Conservation (phyloP, 306 rosid species). For the Sindora glabra region DNA sequence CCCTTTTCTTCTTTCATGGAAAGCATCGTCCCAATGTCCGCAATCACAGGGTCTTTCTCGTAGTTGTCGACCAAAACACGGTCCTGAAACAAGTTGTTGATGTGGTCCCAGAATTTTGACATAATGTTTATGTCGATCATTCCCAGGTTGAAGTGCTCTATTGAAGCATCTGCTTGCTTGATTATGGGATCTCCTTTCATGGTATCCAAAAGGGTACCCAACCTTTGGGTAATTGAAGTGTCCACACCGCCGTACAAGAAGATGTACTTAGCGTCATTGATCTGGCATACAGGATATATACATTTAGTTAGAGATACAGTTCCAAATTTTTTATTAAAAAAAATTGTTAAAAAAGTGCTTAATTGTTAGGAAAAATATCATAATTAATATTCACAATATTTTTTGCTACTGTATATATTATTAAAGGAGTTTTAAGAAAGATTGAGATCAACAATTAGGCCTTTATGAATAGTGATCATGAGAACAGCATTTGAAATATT, state of each 20-base stretch:
- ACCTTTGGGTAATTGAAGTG: neutral
- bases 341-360: no score
- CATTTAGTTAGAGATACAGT: no score
- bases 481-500: no score
- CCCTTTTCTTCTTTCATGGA: conserved; percentile 23
- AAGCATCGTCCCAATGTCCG: conserved; percentile 23
- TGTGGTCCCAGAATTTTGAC: conserved; percentile 21
- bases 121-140: conserved; percentile 9
- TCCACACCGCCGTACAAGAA: conserved; percentile 31
- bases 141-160: conserved; percentile 19
- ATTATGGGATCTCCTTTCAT: conserved; percentile 19
- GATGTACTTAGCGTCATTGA: conserved; percentile 16
- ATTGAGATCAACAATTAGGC: no score
- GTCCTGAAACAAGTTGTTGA: conserved; percentile 12
- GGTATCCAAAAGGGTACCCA: neutral
- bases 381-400: no score
- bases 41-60: neutral
- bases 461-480: no score
- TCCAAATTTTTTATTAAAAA: no score
- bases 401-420: no score
- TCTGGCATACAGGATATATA: neutral
- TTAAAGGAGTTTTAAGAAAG: no score
- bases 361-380: no score
- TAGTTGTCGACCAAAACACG: neutral
- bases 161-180: conserved; percentile 2